Evolutionary conservation across 177 flowering plant genomes (phyloP), one percentile per base, ranked within the genome.

Genomic region (Vitis hybrid): DNA sequence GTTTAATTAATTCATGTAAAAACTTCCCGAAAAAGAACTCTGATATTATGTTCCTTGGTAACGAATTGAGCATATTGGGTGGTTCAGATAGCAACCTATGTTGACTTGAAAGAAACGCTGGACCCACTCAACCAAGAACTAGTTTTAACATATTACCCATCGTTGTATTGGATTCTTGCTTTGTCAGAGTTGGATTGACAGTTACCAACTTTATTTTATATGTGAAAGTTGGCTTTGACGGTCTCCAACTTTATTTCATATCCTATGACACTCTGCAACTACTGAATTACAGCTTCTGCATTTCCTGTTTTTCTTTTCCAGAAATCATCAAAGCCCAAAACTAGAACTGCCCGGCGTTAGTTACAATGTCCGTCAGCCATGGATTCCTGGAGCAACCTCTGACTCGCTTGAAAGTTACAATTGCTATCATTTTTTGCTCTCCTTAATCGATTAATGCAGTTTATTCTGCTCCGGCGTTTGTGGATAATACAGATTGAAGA

Each of bases 261-360:
- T 52, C 6, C 13, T 11, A 1, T 22, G 54, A 64, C 49, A 6
- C 8, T 14, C 17, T 13, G 11, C 4, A 1, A 44, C 53, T 28
- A 28, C 31, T 28, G 31, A 28, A 28, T 28, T 28, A 28, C 31
- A 28, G 31, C 47, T 24, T 44, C 3, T 6, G 11, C 49, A 24
- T 24, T 19, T 57, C 7, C 55, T 49, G 10, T 61, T 1, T 47
- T 60, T 57, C 47, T n/a, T 52, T 72, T 81, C 83, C 90, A 92
- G 97, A 92, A 84, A 78, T 66, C 85, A 44, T 58, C 90, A 47
- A 88, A 83, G 79, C 88, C 90, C 11, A 92, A 89, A 77, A 73
- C 88, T 59, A 90, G 93, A 70, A 76, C 89, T 33, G 71, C 81
- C 12, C 85, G 97, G 2, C 93, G 96, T 53, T 90, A 83, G 73